Conservation (phyloP, 2,329 filamentous ascomycete genomes). For the Exophiala aquamarina region DNA sequence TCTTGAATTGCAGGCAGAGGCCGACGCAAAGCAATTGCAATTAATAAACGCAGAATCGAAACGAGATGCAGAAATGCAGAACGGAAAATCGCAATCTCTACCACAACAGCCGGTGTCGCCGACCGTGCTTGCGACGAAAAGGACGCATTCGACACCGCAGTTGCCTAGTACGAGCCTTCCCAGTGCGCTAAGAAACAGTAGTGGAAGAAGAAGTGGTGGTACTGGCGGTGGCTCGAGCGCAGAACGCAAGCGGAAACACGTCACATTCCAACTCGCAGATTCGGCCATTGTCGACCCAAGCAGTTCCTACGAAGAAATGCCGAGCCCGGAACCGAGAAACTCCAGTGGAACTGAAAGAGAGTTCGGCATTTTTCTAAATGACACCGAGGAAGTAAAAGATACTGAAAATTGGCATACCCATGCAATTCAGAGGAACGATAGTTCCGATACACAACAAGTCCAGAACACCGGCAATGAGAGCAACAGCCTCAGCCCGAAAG, state of each 20-base stretch:
- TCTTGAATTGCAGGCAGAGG: constrained; percentile 9
- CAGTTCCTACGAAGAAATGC: constrained; percentile 27
- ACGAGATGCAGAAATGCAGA: constrained; percentile 10
- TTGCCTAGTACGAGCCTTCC: constrained; percentile 24
- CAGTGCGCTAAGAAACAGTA: constrained; percentile 22
- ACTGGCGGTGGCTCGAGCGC: constrained; percentile 9
- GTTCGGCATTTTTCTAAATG: background rate
- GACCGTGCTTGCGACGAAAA: constrained; percentile 12
- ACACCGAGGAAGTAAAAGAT: background rate
- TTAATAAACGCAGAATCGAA: constrained; percentile 9
- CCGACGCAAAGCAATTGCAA: constrained; percentile 14
- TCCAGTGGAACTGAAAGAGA: background rate
- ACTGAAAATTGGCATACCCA: background rate
- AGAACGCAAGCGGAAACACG: constrained; percentile 26
- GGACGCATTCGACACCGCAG: constrained; percentile 13
- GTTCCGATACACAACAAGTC: background rate
- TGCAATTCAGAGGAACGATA: background rate
- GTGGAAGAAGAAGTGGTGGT: too few species aligned
- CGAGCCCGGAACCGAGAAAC: constrained; percentile 17
- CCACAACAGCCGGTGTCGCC: constrained; percentile 17
- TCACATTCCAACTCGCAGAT: constrained; percentile 29
- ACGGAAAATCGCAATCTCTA: constrained; percentile 15
- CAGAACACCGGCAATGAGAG: background rate
- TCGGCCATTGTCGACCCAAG: constrained; percentile 28
- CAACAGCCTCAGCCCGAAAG: background rate